Percentiles rank a stretch among this genome's conserved stretches.
Conservation (phyloP, 2,329 filamentous ascomycete genomes). For the Penicillium sp. region DNA sequence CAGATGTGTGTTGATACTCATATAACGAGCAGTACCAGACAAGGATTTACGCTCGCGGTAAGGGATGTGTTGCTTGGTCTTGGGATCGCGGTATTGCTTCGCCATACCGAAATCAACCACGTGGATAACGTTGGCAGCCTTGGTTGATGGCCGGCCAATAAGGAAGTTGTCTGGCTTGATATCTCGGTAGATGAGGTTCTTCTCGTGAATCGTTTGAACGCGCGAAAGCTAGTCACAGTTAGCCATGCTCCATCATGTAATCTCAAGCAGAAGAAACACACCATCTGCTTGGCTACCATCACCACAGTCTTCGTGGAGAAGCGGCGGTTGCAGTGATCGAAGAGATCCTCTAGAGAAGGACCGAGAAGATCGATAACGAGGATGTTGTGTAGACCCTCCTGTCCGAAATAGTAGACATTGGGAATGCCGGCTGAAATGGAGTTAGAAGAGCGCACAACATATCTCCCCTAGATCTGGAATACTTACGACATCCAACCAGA, state of each 20-base stretch:
- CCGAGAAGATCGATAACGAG: conserved; percentile 95
- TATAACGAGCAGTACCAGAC: conserved; percentile 94
- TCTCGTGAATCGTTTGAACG: conserved; percentile 94
- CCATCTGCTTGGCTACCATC: conserved; percentile 99
- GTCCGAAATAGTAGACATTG: conserved; percentile 99
- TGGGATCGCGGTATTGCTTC: conserved; percentile 97
- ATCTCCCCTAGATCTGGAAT: conserved; percentile 30
- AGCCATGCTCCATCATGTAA: neutral
- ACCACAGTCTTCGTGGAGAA: conserved; percentile 98
- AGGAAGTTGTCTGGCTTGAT: conserved; percentile 99
- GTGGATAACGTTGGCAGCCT: conserved; percentile 96
- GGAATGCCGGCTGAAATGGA: conserved; percentile 77
- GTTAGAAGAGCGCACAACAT: conserved; percentile 33
- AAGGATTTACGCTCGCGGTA: conserved; percentile 96
- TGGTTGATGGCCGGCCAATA: conserved; percentile 86
- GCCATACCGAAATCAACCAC: conserved; percentile 99
- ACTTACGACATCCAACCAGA: conserved; percentile 94
- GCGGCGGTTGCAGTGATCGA: conserved; percentile 92
- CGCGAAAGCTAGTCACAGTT: conserved; percentile 65
- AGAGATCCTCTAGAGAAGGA: conserved; percentile 91
- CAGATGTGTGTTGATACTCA: conserved; percentile 99
- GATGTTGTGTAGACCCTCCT: conserved; percentile 98
- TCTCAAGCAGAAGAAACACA: conserved; percentile 40
- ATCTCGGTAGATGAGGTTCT: conserved; percentile 97
- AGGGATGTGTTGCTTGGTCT: conserved; percentile 98